phyloP scores from a whole-genome alignment of 2,329 filamentous ascomycete genomes.

The Trichoderma semiorbis region DNA sequence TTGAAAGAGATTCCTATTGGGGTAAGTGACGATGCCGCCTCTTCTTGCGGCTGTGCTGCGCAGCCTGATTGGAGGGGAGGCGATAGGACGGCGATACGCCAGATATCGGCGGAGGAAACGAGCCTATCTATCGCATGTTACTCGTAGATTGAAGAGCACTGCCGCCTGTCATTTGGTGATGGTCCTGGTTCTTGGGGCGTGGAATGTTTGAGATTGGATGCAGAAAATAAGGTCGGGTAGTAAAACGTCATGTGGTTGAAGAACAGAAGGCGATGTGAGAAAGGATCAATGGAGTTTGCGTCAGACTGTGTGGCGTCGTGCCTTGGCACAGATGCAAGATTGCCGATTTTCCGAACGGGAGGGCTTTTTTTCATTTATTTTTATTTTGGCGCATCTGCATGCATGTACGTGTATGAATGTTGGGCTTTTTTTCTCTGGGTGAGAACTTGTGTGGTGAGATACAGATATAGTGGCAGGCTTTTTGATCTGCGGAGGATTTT shows the following conservation, averaged over 20 bases:
- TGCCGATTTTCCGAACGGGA: slow-evolving; percentile 1
- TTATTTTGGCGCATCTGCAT: background rate
- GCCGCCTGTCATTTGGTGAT: background rate
- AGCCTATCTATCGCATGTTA: background rate
- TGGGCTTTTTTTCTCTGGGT: background rate
- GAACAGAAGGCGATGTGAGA: background rate
- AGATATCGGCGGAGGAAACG: background rate
- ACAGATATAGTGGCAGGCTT: too few relatives aligned
- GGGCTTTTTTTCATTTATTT: background rate
- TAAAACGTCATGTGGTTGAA: background rate
- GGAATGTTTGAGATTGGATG: background rate
- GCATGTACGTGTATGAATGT: background rate
- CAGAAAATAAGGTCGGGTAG: background rate
- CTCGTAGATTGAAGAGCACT: background rate
- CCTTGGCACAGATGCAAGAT: slow-evolving; percentile 1
- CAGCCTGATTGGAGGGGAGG: background rate
- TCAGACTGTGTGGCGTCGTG: background rate
- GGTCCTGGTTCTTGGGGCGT: background rate
- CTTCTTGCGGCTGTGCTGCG: background rate
- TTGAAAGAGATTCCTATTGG: background rate
- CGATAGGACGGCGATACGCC: background rate
- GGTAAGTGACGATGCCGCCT: background rate
- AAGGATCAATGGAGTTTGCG: too few relatives aligned
- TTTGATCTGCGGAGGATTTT: background rate
- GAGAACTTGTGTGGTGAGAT: background rate